Conservation (phyloP, 2,329 filamentous ascomycete species). For the Aspergillus awamori region DNA sequence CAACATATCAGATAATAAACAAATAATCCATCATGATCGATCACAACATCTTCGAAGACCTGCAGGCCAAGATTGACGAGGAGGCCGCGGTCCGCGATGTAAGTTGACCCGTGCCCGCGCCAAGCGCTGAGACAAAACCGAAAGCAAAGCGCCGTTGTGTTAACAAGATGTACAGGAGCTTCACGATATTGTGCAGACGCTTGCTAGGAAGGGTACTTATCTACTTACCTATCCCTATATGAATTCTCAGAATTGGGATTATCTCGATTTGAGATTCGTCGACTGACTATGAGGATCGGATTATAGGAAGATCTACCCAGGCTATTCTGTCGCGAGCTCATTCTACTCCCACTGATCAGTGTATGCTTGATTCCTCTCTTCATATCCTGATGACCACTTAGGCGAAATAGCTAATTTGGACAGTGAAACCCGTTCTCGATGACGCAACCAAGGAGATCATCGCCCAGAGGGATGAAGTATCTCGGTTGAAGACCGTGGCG, state of each 20-base stretch:
- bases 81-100: conserved; percentile 79
- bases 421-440: conserved; percentile 70
- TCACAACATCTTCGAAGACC: conserved; percentile 79
- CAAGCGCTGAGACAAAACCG: background rate
- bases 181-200: conserved; percentile 74
- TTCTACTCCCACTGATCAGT: conserved; percentile 71
- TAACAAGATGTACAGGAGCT: conserved; percentile 59
- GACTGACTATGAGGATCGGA: background rate
- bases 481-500: conserved; percentile 70
- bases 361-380: conserved; percentile 48
- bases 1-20: conserved; percentile 21
- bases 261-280: too few relatives aligned
- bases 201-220: conserved; percentile 71
- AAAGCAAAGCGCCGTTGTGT: conserved; percentile 18
- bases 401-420: conserved; percentile 12
- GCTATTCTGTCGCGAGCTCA: conserved; percentile 87
- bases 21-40: conserved; percentile 64
- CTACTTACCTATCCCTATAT: background rate
- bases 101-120: conserved; percentile 28
- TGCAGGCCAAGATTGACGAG: conserved; percentile 88
- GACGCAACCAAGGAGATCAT: conserved; percentile 71
- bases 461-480: conserved; percentile 71
- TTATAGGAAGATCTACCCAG: conserved; percentile 70
- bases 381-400: background rate
- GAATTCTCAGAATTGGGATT: background rate